Percentiles rank a stretch among this genome's conserved stretches.
These are phyloP conservation scores for Ophiobolus disseminans DNA, from an alignment of 2,329 filamentous ascomycete genomes.

Conservation along the genomic window DNA sequence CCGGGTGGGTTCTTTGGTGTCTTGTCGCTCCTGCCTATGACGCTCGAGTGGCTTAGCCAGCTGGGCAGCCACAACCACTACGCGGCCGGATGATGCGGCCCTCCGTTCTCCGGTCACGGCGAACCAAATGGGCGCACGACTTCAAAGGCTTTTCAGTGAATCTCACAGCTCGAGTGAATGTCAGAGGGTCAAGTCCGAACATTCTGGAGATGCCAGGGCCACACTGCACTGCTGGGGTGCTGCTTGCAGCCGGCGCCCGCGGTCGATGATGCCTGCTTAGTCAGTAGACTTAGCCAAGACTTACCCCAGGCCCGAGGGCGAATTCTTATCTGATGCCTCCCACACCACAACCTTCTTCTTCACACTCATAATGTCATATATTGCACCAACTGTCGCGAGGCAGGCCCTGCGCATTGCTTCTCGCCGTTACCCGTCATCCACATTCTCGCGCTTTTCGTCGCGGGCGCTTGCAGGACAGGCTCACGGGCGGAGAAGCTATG, in stretches of 20 bases:
- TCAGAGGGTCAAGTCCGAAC: not conserved
- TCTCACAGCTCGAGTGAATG: too few relatives aligned
- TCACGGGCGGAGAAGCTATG: slow-evolving; percentile 70
- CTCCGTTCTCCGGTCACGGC: not conserved
- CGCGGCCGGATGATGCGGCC: not conserved
- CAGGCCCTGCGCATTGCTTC: slow-evolving; percentile 71
- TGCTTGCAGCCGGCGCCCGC: not conserved
- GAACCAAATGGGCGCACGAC: not conserved
- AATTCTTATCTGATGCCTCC: slow-evolving; percentile 10
- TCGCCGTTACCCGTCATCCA: slow-evolving; percentile 55
- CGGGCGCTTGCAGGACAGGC: slow-evolving; percentile 43
- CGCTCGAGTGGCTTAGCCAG: slow-evolving; percentile 34
- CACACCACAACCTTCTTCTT: slow-evolving; percentile 15
- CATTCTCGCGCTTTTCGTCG: slow-evolving; percentile 50
- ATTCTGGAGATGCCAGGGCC: not conserved
- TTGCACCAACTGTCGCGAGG: slow-evolving; percentile 72
- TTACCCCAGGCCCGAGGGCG: not conserved
- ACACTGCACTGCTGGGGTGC: not conserved
- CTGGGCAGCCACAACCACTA: too few relatives aligned
- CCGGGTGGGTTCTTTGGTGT: slow-evolving; percentile 8
- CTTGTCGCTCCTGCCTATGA: slow-evolving; percentile 33
- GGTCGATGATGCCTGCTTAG: not conserved
- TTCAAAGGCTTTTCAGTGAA: too few relatives aligned
- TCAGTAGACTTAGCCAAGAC: not conserved
- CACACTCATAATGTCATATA: slow-evolving; percentile 51